Evolutionary conservation across 2,329 filamentous ascomycete genomes (phyloP).

Genomic region (Talaromyces pinophilus): DNA sequence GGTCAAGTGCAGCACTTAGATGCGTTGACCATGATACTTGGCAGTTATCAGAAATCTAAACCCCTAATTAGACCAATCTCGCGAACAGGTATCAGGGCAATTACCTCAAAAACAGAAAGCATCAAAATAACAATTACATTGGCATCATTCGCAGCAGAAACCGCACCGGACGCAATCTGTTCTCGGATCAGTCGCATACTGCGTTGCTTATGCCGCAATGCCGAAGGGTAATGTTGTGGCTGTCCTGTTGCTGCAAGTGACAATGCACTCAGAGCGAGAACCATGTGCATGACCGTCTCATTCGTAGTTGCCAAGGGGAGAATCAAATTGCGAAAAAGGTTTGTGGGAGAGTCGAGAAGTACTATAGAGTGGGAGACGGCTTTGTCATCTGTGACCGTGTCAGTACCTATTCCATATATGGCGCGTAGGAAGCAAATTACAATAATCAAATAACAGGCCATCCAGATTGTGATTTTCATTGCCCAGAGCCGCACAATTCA

Average conservation of each 20-base stretch:
- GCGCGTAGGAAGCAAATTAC: background rate
- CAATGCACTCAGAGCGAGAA: slow-evolving; percentile 23
- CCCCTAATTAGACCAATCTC: slow-evolving; percentile 5
- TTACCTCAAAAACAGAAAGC: slow-evolving; percentile 24
- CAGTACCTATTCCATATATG: background rate
- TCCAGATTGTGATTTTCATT: background rate
- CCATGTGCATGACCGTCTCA: slow-evolving; percentile 24
- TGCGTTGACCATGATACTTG: slow-evolving; percentile 25
- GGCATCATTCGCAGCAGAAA: slow-evolving; percentile 22
- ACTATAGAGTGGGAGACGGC: slow-evolving; percentile 24
- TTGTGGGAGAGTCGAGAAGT: slow-evolving; percentile 21
- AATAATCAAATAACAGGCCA: slow-evolving; percentile 21
- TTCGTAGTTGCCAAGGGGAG: slow-evolving; percentile 19
- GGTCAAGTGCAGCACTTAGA: slow-evolving; percentile 23
- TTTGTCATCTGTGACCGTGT: slow-evolving; percentile 16
- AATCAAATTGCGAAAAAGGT: slow-evolving; percentile 24
- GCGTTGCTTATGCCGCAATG: slow-evolving; percentile 25
- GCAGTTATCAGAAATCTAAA: slow-evolving; percentile 24
- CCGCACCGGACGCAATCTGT: slow-evolving; percentile 16
- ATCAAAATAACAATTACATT: slow-evolving; percentile 24
- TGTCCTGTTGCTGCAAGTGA: slow-evolving; percentile 20
- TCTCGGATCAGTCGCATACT: slow-evolving; percentile 23
- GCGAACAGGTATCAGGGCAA: background rate
- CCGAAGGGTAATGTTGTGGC: slow-evolving; percentile 13
- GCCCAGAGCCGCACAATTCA: background rate